Evolutionary conservation across 1,284 basidiomycete species (phyloP).

Genomic region (Neotropicomus parvogracilis): DNA sequence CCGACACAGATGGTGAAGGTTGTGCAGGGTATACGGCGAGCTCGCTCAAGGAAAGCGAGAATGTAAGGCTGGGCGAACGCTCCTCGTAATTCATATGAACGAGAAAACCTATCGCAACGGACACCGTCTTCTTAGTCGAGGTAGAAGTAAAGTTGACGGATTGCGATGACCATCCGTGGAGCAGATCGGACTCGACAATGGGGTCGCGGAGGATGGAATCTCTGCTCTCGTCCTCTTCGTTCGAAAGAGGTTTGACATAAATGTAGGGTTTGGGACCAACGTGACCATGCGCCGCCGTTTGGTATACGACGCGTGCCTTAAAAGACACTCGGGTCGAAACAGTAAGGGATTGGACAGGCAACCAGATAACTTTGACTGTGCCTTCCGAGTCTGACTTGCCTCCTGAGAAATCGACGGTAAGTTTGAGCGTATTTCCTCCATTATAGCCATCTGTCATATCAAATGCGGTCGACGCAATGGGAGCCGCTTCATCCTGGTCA

Average conservation of each 20-base stretch:
- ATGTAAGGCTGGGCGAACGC: conserved; percentile 36
- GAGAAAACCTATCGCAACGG: conserved; percentile 46
- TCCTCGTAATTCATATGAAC: conserved; percentile 40
- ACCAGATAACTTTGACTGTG: conserved; percentile 48
- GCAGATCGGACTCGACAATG: conserved; percentile 32
- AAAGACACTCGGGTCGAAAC: conserved; percentile 46
- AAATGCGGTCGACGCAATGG: conserved; percentile 40
- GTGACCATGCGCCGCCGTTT: conserved; percentile 32
- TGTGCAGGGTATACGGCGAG: conserved; percentile 48
- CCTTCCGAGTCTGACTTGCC: conserved; percentile 35
- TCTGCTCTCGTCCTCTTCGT: conserved; percentile 8
- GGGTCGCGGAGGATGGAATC: conserved; percentile 35
- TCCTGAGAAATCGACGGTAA: conserved; percentile 41
- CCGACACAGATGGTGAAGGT: conserved; percentile 26
- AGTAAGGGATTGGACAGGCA: conserved; percentile 61
- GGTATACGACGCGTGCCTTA: conserved; percentile 51
- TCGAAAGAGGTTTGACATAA: conserved; percentile 38
- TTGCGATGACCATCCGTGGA: conserved; percentile 51
- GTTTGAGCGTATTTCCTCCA: conserved; percentile 56
- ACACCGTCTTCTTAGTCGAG: conserved; percentile 16
- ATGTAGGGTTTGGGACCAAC: conserved; percentile 51
- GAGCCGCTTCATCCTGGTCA: conserved; percentile 24
- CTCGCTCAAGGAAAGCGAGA: conserved; percentile 56
- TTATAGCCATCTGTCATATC: conserved; percentile 66
- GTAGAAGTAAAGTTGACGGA: conserved; percentile 40